phyloP scores from a whole-genome alignment of 202 grass and related monocot species.

The Schoenoplectus triqueter region DNA sequence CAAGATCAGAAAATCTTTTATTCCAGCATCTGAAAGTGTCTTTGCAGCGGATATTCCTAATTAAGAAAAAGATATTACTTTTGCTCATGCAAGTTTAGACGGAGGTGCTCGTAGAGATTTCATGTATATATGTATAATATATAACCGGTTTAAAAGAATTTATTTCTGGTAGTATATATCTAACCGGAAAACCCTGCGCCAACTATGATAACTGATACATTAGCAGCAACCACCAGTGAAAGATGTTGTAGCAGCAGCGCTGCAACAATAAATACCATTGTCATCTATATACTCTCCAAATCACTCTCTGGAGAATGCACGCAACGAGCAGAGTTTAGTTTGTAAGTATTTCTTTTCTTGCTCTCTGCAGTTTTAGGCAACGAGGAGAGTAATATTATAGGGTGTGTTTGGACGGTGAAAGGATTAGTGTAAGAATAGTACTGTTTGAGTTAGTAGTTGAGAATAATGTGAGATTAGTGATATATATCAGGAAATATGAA shows the following conservation, averaged over 20 bases:
- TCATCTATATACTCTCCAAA: slow-evolving; percentile 4
- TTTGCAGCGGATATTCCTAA: slow-evolving; percentile 72
- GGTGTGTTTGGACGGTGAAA: no score
- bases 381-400: no score
- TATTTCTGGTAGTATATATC: background rate
- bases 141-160: background rate
- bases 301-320: background rate
- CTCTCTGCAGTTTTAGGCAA: no score
- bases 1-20: slow-evolving; percentile 56
- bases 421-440: no score
- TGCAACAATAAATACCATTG: slow-evolving; percentile 17
- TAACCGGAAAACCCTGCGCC: slow-evolving; percentile 67
- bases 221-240: background rate
- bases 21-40: slow-evolving; percentile 58
- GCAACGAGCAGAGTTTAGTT: background rate
- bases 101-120: no score
- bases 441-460: no score
- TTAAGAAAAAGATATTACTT: no score
- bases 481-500: no score
- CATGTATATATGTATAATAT: background rate
- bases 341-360: background rate
- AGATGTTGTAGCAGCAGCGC: slow-evolving; percentile 27
- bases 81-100: no score
- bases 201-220: slow-evolving; percentile 50
- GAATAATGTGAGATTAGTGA: no score